Evolutionary conservation across 768 basidiomycete genomes (phyloP).

Genomic region (Boletus subparvulus): DNA sequence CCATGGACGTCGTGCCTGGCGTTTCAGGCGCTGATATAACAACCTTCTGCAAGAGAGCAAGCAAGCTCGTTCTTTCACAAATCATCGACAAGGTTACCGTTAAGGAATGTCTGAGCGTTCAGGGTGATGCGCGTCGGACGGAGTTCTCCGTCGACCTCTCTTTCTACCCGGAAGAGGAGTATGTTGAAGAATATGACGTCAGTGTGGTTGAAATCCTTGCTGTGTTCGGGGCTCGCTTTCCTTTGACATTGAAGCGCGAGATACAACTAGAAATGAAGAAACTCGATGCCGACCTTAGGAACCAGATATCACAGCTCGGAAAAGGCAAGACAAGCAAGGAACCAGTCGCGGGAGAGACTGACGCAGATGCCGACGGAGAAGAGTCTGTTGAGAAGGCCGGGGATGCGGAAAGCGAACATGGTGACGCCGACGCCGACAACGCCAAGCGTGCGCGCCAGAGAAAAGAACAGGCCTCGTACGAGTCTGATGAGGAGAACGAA

Average conservation of each 20-base stretch:
- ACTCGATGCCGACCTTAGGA: slow-evolving; percentile 73
- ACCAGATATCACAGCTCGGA: slow-evolving; percentile 78
- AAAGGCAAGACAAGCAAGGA: slow-evolving; percentile 61
- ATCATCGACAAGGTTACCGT: slow-evolving; percentile 82
- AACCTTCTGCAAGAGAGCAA: slow-evolving; percentile 86
- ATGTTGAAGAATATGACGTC: slow-evolving; percentile 78
- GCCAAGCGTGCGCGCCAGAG: slow-evolving; percentile 70
- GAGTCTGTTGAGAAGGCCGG: slow-evolving; percentile 42
- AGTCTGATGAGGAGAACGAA: slow-evolving; percentile 49
- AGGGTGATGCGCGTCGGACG: slow-evolving; percentile 68
- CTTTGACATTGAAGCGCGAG: slow-evolving; percentile 79
- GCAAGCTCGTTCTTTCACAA: slow-evolving; percentile 82
- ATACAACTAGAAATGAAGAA: slow-evolving; percentile 84
- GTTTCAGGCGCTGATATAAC: slow-evolving; percentile 57
- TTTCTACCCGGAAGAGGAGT: slow-evolving; percentile 88
- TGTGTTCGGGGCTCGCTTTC: slow-evolving; percentile 73
- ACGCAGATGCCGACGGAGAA: slow-evolving; percentile 54
- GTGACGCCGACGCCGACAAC: slow-evolving; percentile 80
- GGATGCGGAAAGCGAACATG: slow-evolving; percentile 73
- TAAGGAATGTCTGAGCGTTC: slow-evolving; percentile 68
- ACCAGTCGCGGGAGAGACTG: slow-evolving; percentile 43
- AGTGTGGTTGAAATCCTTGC: slow-evolving; percentile 68
- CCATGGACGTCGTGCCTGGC: slow-evolving; percentile 63
- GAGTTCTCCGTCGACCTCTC: slow-evolving; percentile 77
- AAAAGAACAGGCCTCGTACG: slow-evolving; percentile 76